phyloP scores from a whole-genome alignment of 345 rosid genomes.

The Brassica cretica region DNA sequence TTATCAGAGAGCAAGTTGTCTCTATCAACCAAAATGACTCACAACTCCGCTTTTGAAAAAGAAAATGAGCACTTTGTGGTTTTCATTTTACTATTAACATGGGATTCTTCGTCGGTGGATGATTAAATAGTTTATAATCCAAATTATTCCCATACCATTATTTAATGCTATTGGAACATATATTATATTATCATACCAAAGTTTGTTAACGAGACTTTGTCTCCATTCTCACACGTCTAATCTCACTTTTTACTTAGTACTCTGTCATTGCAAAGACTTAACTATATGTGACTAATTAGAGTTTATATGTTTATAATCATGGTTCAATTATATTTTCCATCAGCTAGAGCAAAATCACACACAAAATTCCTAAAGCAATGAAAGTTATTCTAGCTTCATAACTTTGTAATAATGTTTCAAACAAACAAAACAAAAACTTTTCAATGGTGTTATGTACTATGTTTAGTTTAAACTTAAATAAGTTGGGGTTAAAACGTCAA shows the following conservation, averaged over 20 bases:
- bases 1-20: background rate
- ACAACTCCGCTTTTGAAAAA: constrained; percentile 8
- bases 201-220: constrained; percentile 33
- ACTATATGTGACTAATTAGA: constrained; percentile 16
- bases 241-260: constrained; percentile 22
- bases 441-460: constrained; percentile 4
- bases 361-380: background rate
- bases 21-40: constrained; percentile 11
- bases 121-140: constrained; percentile 20
- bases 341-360: constrained; percentile 2
- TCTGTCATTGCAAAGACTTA: constrained; percentile 18
- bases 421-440: background rate
- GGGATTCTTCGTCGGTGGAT: constrained; percentile 43
- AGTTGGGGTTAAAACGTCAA: constrained; percentile 23
- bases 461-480: background rate
- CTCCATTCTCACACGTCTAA: constrained; percentile 24
- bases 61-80: background rate
- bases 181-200: constrained; percentile 14
- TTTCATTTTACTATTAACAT: constrained; percentile 22
- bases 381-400: background rate
- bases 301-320: constrained; percentile 19
- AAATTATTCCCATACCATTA: constrained; percentile 8
- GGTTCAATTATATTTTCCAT: constrained; percentile 1
- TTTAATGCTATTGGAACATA: background rate
- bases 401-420: background rate